Percentiles rank a stretch among this genome's conserved stretches.
These are phyloP conservation scores for Penicillium oxalicum DNA, from an alignment of 2,329 filamentous ascomycete genomes.

Conservation along the genomic window DNA sequence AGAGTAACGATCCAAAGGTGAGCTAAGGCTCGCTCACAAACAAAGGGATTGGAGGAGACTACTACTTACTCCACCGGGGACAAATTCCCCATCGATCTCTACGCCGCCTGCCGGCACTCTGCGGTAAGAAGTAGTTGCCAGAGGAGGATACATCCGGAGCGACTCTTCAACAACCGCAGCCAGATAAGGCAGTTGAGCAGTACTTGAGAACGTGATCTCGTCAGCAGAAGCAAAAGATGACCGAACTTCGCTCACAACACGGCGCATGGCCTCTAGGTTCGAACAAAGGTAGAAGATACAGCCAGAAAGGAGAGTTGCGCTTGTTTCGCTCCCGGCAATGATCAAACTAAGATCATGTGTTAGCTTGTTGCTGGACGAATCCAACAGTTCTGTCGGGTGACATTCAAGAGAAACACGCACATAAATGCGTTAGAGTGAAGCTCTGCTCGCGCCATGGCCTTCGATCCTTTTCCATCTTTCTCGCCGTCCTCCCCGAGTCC, in stretches of 20 bases:
- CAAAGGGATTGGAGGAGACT: not conserved
- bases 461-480: constrained; percentile 9
- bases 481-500: constrained; percentile 16
- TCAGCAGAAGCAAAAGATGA: constrained; percentile 16
- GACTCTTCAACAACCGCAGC: constrained; percentile 45
- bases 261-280: constrained; percentile 12
- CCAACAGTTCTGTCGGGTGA: not conserved
- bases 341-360: constrained; percentile 21
- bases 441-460: constrained; percentile 20
- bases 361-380: not conserved
- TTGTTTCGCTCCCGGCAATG: constrained; percentile 36
- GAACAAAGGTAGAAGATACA: constrained; percentile 27
- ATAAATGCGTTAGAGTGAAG: constrained; percentile 23
- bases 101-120: constrained; percentile 27
- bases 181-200: constrained; percentile 36
- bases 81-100: constrained; percentile 28
- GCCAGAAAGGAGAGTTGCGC: constrained; percentile 37
- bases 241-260: constrained; percentile 22
- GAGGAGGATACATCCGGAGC: constrained; percentile 43
- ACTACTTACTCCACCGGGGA: constrained; percentile 26
- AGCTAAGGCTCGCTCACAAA: not conserved
- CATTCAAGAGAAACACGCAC: constrained; percentile 5
- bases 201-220: constrained; percentile 28
- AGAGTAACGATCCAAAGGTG: not conserved
- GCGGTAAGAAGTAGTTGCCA: constrained; percentile 24